Base-by-base conservation (phyloP, 2,329 filamentous ascomycete species). In the Epichloe gansuensis region DNA sequence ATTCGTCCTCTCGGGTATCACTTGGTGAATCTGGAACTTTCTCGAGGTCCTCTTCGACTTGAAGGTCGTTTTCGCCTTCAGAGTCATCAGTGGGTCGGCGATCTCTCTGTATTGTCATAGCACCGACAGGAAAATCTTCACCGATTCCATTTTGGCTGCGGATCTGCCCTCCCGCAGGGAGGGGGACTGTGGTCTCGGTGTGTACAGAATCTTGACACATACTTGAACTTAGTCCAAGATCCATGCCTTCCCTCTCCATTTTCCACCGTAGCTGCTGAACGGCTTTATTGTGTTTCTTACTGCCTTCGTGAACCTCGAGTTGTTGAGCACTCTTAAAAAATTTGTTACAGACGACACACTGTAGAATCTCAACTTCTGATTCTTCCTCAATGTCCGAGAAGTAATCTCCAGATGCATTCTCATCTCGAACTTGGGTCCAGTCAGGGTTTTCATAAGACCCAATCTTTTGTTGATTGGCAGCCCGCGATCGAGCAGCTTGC, bases 221-320 rank as follows among this genome's bases (percentile, higher is more conserved):
- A 15, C 4, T 4, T 25, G 37, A 50, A 31, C 66, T 67, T 42
- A 84, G 62, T 43, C 78, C 69, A 8, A 89, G 66, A 48, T 82
- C 75, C 46, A 75, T 73, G 61, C 91, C 85, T 62, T 98, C 87
- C 60, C 84, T 82, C 60, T 77, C 80, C 90, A 98, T 95, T 65
- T 93, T 84, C 61, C 81, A 78, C 61, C 82, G 82, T 41, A 98
- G 69, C 55, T 90, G 80, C 59, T 91, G 84, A 6, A 96, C 77
- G 2, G 89, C 85, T 65, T 95, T 97, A 56, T 84, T 69, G 62
- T 98, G 93, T 69, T 97, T 98, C 67, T 95, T 98, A 74, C 91
- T 97, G 71, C 86, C 89, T 70, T 96, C 91, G 62, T 98, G 93
- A 3, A 86, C 85, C 62, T 94, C 83, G 55, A 86, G 90, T 63